phyloP scores from a whole-genome alignment of 169 alveolate genomes.

The Theileria luwenshuni region DNA sequence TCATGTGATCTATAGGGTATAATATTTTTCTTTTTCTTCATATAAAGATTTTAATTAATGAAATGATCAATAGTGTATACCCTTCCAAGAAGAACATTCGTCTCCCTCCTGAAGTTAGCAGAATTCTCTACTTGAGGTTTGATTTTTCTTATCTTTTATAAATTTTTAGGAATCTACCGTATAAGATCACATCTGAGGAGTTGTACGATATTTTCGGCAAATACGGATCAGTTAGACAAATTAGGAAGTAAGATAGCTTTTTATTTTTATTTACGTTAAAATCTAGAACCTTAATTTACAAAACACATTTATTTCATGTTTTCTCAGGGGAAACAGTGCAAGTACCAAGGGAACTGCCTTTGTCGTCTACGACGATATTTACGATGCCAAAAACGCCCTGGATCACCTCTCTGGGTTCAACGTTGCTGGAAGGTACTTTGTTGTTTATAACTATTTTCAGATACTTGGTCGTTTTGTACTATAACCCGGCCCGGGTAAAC shows the following conservation, averaged over 20 bases:
- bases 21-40: not conserved
- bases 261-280: not conserved
- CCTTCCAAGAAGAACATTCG: slow-evolving; percentile 65
- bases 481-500: slow-evolving; percentile 84
- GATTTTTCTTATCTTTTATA: not conserved
- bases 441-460: not conserved
- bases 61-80: slow-evolving; percentile 51
- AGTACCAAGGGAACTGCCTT: slow-evolving; percentile 94
- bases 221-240: slow-evolving; percentile 97
- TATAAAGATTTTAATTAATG: not conserved
- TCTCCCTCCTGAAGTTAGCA: slow-evolving; percentile 69
- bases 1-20: not conserved
- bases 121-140: slow-evolving; percentile 68
- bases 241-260: slow-evolving; percentile 85
- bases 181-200: slow-evolving; percentile 91
- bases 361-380: slow-evolving; percentile 97
- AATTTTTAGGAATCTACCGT: slow-evolving; percentile 82
- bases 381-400: slow-evolving; percentile 98
- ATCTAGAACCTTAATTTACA: slow-evolving; percentile 1
- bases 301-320: slow-evolving; percentile 31
- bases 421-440: slow-evolving; percentile 92
- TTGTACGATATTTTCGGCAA: slow-evolving; percentile 98
- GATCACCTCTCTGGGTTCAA: slow-evolving; percentile 97
- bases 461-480: slow-evolving; percentile 85
- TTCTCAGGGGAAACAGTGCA: slow-evolving; percentile 84